A percentile compares a stretch with the other conserved stretches of the same genome.
These are phyloP conservation scores for Arthrobotrys megalospora DNA, from an alignment of 2,329 filamentous ascomycete genomes.

Conservation along the genomic window DNA sequence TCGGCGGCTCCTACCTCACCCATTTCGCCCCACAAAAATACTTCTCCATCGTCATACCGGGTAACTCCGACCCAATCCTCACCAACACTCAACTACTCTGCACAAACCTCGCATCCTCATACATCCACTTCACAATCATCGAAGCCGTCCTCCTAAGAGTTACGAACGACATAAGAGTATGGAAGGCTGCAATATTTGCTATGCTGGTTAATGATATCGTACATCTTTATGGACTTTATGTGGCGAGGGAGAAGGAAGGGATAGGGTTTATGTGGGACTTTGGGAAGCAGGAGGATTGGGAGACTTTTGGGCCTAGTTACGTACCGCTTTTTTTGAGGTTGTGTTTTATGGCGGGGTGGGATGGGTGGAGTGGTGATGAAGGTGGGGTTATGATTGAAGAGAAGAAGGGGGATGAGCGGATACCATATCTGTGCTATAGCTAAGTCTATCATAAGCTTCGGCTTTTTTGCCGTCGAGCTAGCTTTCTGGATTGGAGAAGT, in stretches of 20 bases:
- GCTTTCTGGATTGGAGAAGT: not conserved
- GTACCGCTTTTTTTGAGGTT: slow-evolving; percentile 31
- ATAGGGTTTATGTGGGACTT: slow-evolving; percentile 45
- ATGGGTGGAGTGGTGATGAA: slow-evolving; percentile 38
- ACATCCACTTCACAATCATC: slow-evolving; percentile 49
- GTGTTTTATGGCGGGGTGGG: slow-evolving; percentile 49
- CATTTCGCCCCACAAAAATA: slow-evolving; percentile 45
- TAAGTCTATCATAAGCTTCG: not conserved
- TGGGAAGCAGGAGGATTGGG: slow-evolving; percentile 36
- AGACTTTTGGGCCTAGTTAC: slow-evolving; percentile 44
- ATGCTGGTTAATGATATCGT: slow-evolving; percentile 48
- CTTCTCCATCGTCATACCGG: slow-evolving; percentile 34
- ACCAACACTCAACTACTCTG: slow-evolving; percentile 44
- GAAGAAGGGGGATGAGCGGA: not conserved
- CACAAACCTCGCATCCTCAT: slow-evolving; percentile 49
- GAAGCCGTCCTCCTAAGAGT: slow-evolving; percentile 41
- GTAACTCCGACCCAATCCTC: slow-evolving; percentile 38
- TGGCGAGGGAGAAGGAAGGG: slow-evolving; percentile 12
- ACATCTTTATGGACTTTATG: slow-evolving; percentile 42
- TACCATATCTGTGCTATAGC: not conserved
- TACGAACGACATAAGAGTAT: slow-evolving; percentile 49
- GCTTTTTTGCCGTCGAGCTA: not conserved
- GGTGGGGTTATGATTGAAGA: slow-evolving; percentile 1
- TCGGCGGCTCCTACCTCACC: slow-evolving; percentile 46
- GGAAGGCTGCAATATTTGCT: slow-evolving; percentile 19